Evolutionary conservation across 495 filamentous ascomycete species (phyloP).

Genomic region (Filosporella fistucella): DNA sequence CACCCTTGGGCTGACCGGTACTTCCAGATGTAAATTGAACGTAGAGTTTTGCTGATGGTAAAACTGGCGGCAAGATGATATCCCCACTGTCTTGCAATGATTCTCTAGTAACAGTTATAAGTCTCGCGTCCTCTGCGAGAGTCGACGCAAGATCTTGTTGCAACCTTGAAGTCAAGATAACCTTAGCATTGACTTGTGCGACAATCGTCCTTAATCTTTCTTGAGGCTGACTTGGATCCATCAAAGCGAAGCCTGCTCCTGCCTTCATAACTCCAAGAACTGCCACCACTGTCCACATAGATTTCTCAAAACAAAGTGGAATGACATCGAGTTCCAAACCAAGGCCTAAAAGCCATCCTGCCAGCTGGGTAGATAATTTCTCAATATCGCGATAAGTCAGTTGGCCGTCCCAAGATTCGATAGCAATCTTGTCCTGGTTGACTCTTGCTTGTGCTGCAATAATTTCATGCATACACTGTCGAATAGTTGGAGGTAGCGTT

Average conservation of each 20-base stretch:
- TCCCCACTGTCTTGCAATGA: too few species aligned
- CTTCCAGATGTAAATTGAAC: conserved; percentile 46
- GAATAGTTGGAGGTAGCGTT: conserved; percentile 16
- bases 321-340: conserved; percentile 2
- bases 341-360: background rate
- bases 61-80: too few species aligned
- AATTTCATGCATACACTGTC: conserved; percentile 20
- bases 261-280: conserved; percentile 36
- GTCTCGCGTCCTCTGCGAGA: too few species aligned
- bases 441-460: conserved; percentile 27
- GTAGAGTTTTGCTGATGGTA: conserved; percentile 27
- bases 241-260: conserved; percentile 39
- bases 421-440: background rate
- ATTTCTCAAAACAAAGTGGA: conserved; percentile 37
- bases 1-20: conserved; percentile 43
- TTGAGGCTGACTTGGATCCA: conserved; percentile 39
- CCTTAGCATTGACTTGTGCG: conserved; percentile 7
- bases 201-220: background rate
- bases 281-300: conserved; percentile 33
- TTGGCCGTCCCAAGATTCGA: conserved; percentile 29
- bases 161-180: background rate
- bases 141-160: background rate
- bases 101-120: too few species aligned
- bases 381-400: conserved; percentile 26
- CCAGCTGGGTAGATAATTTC: background rate